Evolutionary conservation across 2,329 filamentous ascomycete species (phyloP).

Genomic region (Trichoderma citrinoviride): DNA sequence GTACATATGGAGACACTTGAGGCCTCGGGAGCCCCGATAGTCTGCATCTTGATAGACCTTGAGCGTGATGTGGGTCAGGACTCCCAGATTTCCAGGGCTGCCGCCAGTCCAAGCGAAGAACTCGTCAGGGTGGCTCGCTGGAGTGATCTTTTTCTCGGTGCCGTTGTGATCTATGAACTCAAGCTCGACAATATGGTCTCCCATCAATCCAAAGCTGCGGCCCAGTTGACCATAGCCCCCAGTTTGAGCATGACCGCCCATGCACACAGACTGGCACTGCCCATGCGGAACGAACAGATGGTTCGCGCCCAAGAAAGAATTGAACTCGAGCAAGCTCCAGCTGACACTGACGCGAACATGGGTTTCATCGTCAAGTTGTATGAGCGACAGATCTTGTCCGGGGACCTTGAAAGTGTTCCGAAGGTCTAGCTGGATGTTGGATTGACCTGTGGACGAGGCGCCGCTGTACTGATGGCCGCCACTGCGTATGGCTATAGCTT

Average conservation of each 20-base stretch:
- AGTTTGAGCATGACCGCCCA: constrained; percentile 48
- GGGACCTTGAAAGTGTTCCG: constrained; percentile 38
- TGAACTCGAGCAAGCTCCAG: constrained; percentile 43
- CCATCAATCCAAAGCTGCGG: constrained; percentile 51
- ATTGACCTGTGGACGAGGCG: constrained; percentile 44
- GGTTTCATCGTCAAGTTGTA: constrained; percentile 36
- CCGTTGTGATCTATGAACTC: constrained; percentile 50
- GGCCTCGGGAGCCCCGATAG: constrained; percentile 38
- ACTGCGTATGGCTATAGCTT: constrained; percentile 45
- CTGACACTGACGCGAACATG: constrained; percentile 43
- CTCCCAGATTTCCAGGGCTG: constrained; percentile 56
- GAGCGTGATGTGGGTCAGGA: constrained; percentile 54
- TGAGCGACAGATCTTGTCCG: constrained; percentile 30
- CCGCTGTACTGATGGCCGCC: constrained; percentile 52
- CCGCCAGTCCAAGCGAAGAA: constrained; percentile 60
- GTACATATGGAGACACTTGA: constrained; percentile 45
- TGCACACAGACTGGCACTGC: constrained; percentile 45
- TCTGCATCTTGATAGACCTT: constrained; percentile 36
- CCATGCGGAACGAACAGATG: constrained; percentile 46
- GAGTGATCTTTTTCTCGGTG: constrained; percentile 44
- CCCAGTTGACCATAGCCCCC: constrained; percentile 48
- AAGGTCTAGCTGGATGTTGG: constrained; percentile 48
- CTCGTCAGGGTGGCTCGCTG: constrained; percentile 50
- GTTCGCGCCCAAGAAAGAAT: constrained; percentile 41
- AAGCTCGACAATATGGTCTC: constrained; percentile 51